Base-by-base conservation (phyloP, 2,329 filamentous ascomycete species). In the Fusarium marasasianum region DNA sequence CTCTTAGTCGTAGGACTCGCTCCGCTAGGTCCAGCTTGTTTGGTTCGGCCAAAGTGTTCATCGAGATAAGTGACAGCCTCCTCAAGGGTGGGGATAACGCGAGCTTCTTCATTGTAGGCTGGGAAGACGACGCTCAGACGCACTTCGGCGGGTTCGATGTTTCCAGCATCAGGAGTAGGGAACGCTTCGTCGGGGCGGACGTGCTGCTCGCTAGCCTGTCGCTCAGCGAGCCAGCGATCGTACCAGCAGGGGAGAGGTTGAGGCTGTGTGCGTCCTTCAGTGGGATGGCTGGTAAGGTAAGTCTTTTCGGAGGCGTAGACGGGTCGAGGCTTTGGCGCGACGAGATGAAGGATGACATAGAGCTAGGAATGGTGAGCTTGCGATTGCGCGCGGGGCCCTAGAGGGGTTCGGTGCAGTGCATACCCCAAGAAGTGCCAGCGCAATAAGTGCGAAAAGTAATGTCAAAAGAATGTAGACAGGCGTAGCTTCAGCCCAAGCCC, bases 51-150 rank as follows among this genome's bases (percentile, higher is more conserved):
- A 79, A 97, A 96, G 73, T 92, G 89, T 56, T 87, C 84, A 81
- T 98, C 93, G 15, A 99, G 88, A 81, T 95, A 98, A 56, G 91
- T 91, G 33, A 98, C 92, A 3, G 96, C 95, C 83, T 99, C 96
- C 79, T 97, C 92, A 18, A 99, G 87, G 84, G 98, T 98, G 17
- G 92, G 92, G 18, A 91, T 87, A 53, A 99, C 88, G 37, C 96
- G 91, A 66, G 93, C 88, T 81, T 96, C 92, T 80, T 99, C 96
- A 77, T 99, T 99, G 87, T 95, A 99, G 15, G 96, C 96, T 0
- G 96, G 96, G 48, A 99, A 92, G 1, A 99, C 94, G 13, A 98
- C 91, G 61, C 93, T 96, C 86, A 99, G 91, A 80, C 93, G 93
- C n/a, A 98, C 84, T 71, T 95, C 91, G 20, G 95, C 89, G 5